Conservation (phyloP, 768 basidiomycete species). For the Porpolomopsis calyptriformis region DNA sequence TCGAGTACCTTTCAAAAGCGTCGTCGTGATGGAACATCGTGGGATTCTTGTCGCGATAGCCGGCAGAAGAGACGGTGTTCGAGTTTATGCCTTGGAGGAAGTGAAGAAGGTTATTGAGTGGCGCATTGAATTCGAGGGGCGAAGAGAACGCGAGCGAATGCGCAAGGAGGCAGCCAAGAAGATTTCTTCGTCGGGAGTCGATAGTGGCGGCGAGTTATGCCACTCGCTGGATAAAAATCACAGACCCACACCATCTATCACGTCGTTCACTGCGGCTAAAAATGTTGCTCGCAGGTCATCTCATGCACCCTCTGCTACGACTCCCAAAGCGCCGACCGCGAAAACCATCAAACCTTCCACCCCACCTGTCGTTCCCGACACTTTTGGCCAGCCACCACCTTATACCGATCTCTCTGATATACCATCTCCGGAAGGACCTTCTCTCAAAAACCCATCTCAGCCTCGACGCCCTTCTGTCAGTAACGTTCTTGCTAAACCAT, state of each 20-base stretch:
- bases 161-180: constrained; percentile 60
- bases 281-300: constrained; percentile 33
- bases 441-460: constrained; percentile 31
- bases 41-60: constrained; percentile 87
- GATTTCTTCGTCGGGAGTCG: constrained; percentile 24
- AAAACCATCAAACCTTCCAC: constrained; percentile 20
- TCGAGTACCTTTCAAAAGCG: constrained; percentile 70
- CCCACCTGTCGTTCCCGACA: constrained; percentile 20
- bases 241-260: constrained; percentile 41
- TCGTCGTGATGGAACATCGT: constrained; percentile 89
- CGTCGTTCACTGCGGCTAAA: constrained; percentile 25
- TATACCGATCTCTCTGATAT: constrained; percentile 34
- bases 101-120: constrained; percentile 80
- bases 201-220: constrained; percentile 24
- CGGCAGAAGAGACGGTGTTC: constrained; percentile 74
- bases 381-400: constrained; percentile 56
- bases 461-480: constrained; percentile 46
- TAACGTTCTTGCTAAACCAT: constrained; percentile 45
- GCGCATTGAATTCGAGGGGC: constrained; percentile 72
- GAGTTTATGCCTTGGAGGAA: constrained; percentile 82
- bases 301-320: constrained; percentile 20
- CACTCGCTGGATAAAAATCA: constrained; percentile 34
- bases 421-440: constrained; percentile 30
- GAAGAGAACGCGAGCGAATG: constrained; percentile 63
- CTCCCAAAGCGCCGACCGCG: constrained; percentile 20